Percentiles rank a stretch among this genome's conserved stretches.
phyloP scores from a whole-genome alignment of 2,329 filamentous ascomycete genomes.

The Talaromyces sp. region DNA sequence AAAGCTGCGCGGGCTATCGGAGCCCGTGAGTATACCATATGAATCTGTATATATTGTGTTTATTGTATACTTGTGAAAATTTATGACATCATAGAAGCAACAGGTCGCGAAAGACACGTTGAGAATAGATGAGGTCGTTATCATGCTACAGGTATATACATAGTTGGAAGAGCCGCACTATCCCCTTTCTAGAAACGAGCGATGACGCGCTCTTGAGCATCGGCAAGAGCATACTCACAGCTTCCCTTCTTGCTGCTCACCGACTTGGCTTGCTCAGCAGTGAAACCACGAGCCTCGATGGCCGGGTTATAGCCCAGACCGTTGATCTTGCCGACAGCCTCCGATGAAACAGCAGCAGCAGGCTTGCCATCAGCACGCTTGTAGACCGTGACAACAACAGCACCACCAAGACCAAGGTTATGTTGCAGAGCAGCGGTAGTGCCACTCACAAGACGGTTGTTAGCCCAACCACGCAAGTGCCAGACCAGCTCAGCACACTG shows the following conservation, averaged over 20 bases:
- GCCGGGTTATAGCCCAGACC: slow-evolving; percentile 90
- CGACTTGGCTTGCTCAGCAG: slow-evolving; percentile 69
- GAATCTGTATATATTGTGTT: too few species aligned
- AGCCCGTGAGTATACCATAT: background rate
- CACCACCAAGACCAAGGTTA: slow-evolving; percentile 89
- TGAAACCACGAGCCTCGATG: slow-evolving; percentile 85
- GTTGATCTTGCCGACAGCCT: slow-evolving; percentile 66
- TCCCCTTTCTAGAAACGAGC: slow-evolving; percentile 57
- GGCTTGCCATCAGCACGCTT: slow-evolving; percentile 75
- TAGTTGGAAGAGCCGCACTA: background rate
- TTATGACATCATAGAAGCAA: too few species aligned
- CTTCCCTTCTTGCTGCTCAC: slow-evolving; percentile 70
- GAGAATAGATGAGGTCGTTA: slow-evolving; percentile 9
- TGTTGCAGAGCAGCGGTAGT: slow-evolving; percentile 82
- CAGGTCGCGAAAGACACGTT: too few species aligned
- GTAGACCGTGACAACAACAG: slow-evolving; percentile 88
- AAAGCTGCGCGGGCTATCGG: too few species aligned
- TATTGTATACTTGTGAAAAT: background rate
- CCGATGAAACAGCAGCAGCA: slow-evolving; percentile 63
- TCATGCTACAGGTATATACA: slow-evolving; percentile 19
- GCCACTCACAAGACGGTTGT: slow-evolving; percentile 72
- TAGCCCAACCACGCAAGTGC: slow-evolving; percentile 95
- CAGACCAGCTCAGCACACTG: slow-evolving; percentile 95
- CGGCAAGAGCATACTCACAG: slow-evolving; percentile 77
- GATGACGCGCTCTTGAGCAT: slow-evolving; percentile 73